Conservation (phyloP, 768 basidiomycete genomes). For the Rhodotorula paludigena region DNA sequence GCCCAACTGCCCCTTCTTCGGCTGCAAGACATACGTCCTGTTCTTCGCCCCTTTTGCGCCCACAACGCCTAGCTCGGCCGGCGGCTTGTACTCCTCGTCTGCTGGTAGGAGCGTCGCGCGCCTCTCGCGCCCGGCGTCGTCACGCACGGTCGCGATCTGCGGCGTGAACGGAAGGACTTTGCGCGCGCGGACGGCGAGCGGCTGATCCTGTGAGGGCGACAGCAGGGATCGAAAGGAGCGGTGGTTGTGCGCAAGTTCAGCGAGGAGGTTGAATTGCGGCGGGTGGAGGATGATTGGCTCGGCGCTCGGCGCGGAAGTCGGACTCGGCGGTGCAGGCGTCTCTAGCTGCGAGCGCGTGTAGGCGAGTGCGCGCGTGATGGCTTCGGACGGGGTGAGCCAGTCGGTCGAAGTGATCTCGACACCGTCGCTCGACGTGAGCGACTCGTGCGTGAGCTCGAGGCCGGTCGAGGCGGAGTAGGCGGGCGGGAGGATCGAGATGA, state of each 20-base stretch:
- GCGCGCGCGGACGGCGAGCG: background rate
- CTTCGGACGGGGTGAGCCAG: constrained; percentile 36
- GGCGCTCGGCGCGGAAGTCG: background rate
- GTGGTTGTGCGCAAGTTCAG: constrained; percentile 30
- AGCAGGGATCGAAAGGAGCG: background rate
- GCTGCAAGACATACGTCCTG: constrained; percentile 27
- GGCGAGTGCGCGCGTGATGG: constrained; percentile 21
- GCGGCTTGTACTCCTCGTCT: constrained; percentile 25
- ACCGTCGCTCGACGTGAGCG: constrained; percentile 22
- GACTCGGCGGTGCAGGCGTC: background rate
- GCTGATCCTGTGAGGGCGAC: background rate
- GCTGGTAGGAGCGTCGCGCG: constrained; percentile 25
- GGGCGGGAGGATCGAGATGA: constrained; percentile 31
- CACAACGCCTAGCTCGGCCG: no score
- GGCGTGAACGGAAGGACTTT: background rate
- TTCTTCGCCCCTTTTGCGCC: no score
- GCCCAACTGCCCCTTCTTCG: constrained; percentile 11
- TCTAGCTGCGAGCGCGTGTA: constrained; percentile 9
- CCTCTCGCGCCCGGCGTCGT: background rate
- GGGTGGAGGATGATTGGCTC: constrained; percentile 38
- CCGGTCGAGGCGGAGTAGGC: background rate
- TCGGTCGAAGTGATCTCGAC: constrained; percentile 33
- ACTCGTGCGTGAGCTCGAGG: background rate
- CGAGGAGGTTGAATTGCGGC: constrained; percentile 40
- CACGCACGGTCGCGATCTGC: background rate